Base-by-base conservation (phyloP, 768 basidiomycete species). In the Sarcodon aspratus region DNA sequence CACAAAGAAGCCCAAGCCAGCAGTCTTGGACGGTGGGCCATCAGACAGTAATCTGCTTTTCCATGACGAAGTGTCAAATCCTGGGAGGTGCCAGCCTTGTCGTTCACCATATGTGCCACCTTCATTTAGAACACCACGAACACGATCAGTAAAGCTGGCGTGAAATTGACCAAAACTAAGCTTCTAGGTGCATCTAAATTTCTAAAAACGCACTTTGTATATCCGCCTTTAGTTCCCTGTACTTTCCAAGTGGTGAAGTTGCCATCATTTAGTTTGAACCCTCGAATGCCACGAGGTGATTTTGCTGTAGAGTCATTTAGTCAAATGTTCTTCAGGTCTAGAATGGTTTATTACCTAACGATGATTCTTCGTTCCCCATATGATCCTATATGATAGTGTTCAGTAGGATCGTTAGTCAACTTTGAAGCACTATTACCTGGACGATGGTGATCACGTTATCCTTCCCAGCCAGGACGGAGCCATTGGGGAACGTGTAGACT, bases 1-100 rank as follows among this genome's bases (percentile, higher is more conserved):
- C 17, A 84, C 73, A 59, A 89, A 91, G 67, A 91, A 90, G 7
- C 88, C 89, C 21, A 89, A 74, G 12, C 89, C 89, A 5, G 88
- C 76, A 12, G 61, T 52, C 7, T 66, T 66, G 37, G 66, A 61
- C 0, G 82, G 82, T 17, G 88, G 69, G 5, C 85, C 84, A 17
- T 69, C 56, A 3, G 73, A 65, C 10, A 86, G 68, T 21, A 79
- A 69, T 46, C 84, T 75, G 7, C 62, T 48, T 1, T 60, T 57
- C 86, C 88, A 91, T 1, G 62, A 63, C 0, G 78, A 74, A 7
- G 69, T 78, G 49, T 84, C 69, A 62, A 80, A 88, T 10, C 75
- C 78, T 3, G 73, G 73, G 6, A 73, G 59, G 49, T 74, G 72
- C 72, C 71, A 74, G n/a, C 72, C 71, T 21, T 56, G 48, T 31